These are phyloP conservation scores for Cadophora luteo-olivacea DNA, from an alignment of 2,329 filamentous ascomycete genomes.

Conservation along the genomic window DNA sequence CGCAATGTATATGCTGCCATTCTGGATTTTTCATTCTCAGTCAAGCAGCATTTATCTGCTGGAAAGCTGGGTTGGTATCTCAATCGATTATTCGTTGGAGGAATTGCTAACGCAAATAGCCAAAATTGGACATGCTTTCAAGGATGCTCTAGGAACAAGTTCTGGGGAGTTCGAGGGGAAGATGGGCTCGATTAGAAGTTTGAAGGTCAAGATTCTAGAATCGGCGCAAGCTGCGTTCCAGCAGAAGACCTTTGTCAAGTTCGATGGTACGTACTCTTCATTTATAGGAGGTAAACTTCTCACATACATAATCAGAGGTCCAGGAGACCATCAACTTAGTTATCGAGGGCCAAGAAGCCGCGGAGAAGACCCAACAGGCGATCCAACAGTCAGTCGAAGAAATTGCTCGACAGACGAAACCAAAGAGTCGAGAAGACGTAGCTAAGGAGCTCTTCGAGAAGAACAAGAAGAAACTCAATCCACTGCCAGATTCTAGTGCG, in stretches of 20 bases:
- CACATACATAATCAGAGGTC: background rate
- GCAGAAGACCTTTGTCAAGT: conserved; percentile 12
- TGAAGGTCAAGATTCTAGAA: conserved; percentile 9
- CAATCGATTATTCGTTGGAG: background rate
- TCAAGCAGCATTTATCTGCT: conserved; percentile 11
- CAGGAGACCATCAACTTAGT: conserved; percentile 12
- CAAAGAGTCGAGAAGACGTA: conserved; percentile 4
- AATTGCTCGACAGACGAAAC: conserved; percentile 10
- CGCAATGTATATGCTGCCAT: conserved; percentile 8
- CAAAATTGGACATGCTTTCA: conserved; percentile 15
- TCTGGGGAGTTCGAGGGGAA: conserved; percentile 7
- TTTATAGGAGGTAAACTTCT: background rate
- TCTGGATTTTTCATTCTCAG: conserved; percentile 13
- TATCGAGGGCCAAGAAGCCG: conserved; percentile 5
- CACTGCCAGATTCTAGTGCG: background rate
- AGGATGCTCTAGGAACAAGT: conserved; percentile 9
- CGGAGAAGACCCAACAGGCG: background rate
- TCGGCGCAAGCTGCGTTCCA: conserved; percentile 10
- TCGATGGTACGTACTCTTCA: background rate
- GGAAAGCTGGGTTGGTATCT: background rate
- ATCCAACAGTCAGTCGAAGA: conserved; percentile 14
- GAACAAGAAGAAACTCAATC: conserved; percentile 14
- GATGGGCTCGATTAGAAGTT: background rate
- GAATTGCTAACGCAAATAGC: background rate
- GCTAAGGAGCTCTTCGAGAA: conserved; percentile 6